Percentiles rank a stretch among this genome's conserved stretches.
Conservation (phyloP, 177 flowering plant species). For the Vitis hybrid region DNA sequence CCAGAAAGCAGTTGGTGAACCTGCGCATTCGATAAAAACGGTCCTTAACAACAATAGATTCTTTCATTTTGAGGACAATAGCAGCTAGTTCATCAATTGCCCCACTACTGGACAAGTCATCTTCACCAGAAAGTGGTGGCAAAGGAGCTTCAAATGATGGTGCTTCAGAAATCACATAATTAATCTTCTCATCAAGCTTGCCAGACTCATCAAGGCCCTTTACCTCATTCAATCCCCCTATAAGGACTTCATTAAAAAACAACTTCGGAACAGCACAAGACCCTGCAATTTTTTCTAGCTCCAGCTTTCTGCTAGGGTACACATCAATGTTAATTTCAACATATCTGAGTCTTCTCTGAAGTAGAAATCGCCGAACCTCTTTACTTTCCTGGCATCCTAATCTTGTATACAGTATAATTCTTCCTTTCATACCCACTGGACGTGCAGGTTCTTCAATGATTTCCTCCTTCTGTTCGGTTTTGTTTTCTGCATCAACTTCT, state of each 20-base stretch:
- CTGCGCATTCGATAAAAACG: slow-evolving; percentile 75
- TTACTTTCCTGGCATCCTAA: slow-evolving; percentile 63
- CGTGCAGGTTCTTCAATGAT: slow-evolving; percentile 22
- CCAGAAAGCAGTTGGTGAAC: slow-evolving; percentile 71
- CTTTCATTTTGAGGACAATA: slow-evolving; percentile 71
- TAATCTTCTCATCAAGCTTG: slow-evolving; percentile 61
- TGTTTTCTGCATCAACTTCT: slow-evolving; percentile 39
- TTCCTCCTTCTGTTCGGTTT: slow-evolving; percentile 32
- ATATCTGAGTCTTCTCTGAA: slow-evolving; percentile 50
- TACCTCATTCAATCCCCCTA: slow-evolving; percentile 71
- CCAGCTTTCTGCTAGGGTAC: slow-evolving; percentile 71
- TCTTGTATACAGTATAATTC: slow-evolving; percentile 67
- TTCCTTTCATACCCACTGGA: slow-evolving; percentile 58
- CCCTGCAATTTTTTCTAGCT: slow-evolving; percentile 68
- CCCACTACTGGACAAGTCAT: slow-evolving; percentile 69
- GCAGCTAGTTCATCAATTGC: slow-evolving; percentile 69
- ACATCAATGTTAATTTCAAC: slow-evolving; percentile 82
- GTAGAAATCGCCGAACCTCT: slow-evolving; percentile 58
- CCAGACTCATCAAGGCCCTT: slow-evolving; percentile 66
- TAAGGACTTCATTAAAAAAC: slow-evolving; percentile 64
- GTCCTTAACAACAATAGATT: slow-evolving; percentile 57
- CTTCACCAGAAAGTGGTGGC: slow-evolving; percentile 90
- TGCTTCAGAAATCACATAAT: slow-evolving; percentile 49
- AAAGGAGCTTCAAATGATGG: slow-evolving; percentile 70
- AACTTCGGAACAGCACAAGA: slow-evolving; percentile 75